Evolutionary conservation across 768 basidiomycete genomes (phyloP), one percentile per base, ranked within the genome.

Genomic region (Mycena vitilis): DNA sequence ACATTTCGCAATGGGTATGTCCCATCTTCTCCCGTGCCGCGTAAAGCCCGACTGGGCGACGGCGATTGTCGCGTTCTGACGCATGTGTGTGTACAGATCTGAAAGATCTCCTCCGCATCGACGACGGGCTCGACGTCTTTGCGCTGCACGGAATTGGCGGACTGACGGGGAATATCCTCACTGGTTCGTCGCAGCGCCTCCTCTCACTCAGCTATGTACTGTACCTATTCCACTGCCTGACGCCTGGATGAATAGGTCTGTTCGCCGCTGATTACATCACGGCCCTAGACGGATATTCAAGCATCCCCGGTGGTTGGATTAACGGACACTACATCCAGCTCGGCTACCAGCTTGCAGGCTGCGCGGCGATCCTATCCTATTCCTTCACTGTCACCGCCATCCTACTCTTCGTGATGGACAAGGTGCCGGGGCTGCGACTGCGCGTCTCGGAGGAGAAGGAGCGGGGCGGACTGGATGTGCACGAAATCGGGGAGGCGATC

Each of bases 401-500:
- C 8, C 54, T 64, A 34, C 63, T 64, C 8, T 37, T 66, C 20
- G 49, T 66, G 18, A 59, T 66, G 56, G 79, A 52, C 22, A 20
- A 23, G n/a, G 42, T 66, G 4, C 57, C 65, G 4, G 65, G 65
- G 11, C 57, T 66, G 23, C 38, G 57, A 30, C 38, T 66, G 38
- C 48, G 65, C 4, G 48, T 66, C 25, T 52, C 57, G 20, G 48
- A 48, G 40, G 65, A 60, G 44, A 44, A 54, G 44, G 65, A 66
- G 37, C 34, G 47, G 59, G 22, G 45, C 22, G 65, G 65, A 7
- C 25, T 66, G 9, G 65, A 66, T 38, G 4, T 42, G n/a, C 58
- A 60, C 40, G 65, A 66, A 53, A 60, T 66, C 23, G 65, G 65
- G 34, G 65, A 66, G 59, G 59, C 59, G 34, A 60, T 66, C 11